phyloP scores from a whole-genome alignment of 768 basidiomycete species.

The Macrolepiota dolichaula region DNA sequence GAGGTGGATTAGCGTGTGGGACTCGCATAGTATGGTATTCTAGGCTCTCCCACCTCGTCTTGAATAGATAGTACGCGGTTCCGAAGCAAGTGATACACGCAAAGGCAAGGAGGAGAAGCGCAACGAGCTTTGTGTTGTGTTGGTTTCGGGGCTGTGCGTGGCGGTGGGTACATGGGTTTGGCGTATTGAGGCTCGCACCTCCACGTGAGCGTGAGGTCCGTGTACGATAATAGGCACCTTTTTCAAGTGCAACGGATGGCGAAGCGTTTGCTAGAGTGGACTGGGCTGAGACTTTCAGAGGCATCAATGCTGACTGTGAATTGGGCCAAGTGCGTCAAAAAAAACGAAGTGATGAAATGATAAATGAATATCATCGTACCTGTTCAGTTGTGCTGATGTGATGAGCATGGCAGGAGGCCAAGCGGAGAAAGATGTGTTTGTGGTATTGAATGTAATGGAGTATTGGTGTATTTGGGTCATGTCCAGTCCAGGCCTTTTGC shows the following conservation, averaged over 20 bases:
- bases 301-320: conserved; percentile 18
- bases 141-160: conserved; percentile 15
- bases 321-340: not conserved
- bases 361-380: not conserved
- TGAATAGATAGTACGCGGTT: conserved; percentile 61
- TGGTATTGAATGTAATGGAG: not conserved
- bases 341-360: not conserved
- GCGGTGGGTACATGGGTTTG: conserved; percentile 1
- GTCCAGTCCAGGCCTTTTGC: not conserved
- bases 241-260: conserved; percentile 64
- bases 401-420: not conserved
- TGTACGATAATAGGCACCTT: conserved; percentile 58
- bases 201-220: conserved; percentile 34
- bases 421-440: not conserved
- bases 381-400: not conserved
- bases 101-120: conserved; percentile 42
- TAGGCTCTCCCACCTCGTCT: conserved; percentile 51
- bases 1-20: conserved; percentile 26
- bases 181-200: not conserved
- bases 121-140: conserved; percentile 26
- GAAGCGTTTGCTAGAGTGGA: conserved; percentile 34
- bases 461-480: not conserved
- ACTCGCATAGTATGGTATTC: conserved; percentile 13
- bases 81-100: conserved; percentile 53
- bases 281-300: conserved; percentile 22